Percentiles rank a stretch among this genome's conserved stretches.
Conservation (phyloP, 1,139 yeast species). For the Pichia norvegensis region DNA sequence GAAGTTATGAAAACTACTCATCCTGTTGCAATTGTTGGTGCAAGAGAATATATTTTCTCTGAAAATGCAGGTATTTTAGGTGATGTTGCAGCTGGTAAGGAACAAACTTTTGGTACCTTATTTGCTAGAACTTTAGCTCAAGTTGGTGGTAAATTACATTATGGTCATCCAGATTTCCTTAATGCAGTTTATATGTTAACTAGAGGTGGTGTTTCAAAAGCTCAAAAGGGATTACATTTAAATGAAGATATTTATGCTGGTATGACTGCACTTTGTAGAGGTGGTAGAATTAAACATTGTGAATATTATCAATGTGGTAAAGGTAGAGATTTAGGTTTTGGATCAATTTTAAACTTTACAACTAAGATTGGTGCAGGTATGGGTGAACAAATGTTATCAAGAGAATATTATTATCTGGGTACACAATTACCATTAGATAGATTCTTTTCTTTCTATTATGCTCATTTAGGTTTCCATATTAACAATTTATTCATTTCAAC, state of each 20-base stretch:
- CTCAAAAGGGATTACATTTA: slow-evolving; percentile 47
- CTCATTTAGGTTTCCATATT: slow-evolving; percentile 51
- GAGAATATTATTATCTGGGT: slow-evolving; percentile 70
- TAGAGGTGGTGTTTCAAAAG: slow-evolving; percentile 50
- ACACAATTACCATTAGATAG: slow-evolving; percentile 44
- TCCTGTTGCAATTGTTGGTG: slow-evolving; percentile 50
- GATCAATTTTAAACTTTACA: slow-evolving; percentile 46
- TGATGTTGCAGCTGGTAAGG: slow-evolving; percentile 52
- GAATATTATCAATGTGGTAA: slow-evolving; percentile 53
- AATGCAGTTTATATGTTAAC: slow-evolving; percentile 62
- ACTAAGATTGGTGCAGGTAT: slow-evolving; percentile 53
- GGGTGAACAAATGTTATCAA: slow-evolving; percentile 50
- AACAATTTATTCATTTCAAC: slow-evolving; percentile 57
- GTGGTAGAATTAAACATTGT: slow-evolving; percentile 50
- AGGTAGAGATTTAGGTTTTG: slow-evolving; percentile 49
- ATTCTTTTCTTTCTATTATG: slow-evolving; percentile 46
- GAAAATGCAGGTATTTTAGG: slow-evolving; percentile 49
- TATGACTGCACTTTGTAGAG: slow-evolving; percentile 44
- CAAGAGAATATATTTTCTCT: slow-evolving; percentile 48
- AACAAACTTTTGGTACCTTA: slow-evolving; percentile 50
- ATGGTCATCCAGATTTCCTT: slow-evolving; percentile 51
- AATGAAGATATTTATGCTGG: slow-evolving; percentile 55
- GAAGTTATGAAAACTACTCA: slow-evolving; percentile 31
- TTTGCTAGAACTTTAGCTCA: slow-evolving; percentile 50
- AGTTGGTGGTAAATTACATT: slow-evolving; percentile 48